Percentiles rank a stretch among this genome's conserved stretches.
These are phyloP conservation scores for Hevea brasiliensis DNA, from an alignment of 345 rosid genomes.

Conservation along the genomic window DNA sequence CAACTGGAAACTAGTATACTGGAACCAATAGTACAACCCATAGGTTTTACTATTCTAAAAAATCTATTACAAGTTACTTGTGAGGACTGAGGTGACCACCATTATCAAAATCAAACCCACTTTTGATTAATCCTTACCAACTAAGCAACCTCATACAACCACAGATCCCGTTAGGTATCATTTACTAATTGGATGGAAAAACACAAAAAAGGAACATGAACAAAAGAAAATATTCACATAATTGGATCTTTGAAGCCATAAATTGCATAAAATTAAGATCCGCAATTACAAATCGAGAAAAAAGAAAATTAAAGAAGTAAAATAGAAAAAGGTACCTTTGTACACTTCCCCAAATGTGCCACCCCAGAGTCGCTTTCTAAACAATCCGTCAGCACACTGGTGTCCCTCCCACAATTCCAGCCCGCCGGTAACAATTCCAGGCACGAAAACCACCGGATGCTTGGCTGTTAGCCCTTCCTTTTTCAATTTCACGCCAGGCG, in stretches of 20 bases:
- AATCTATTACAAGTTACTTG: not conserved
- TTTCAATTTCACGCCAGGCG: constrained; percentile 59
- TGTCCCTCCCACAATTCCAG: constrained; percentile 77
- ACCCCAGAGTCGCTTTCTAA: constrained; percentile 77
- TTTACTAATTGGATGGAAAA: not conserved
- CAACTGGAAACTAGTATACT: not conserved
- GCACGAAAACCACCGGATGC: constrained; percentile 73
- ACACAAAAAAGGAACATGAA: not conserved
- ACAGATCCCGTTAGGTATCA: not conserved
- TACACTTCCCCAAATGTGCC: constrained; percentile 69
- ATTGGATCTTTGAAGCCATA: not conserved
- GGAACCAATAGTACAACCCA: not conserved
- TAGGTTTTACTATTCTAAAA: not conserved
- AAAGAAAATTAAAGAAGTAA: not conserved
- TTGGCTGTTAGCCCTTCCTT: constrained; percentile 57
- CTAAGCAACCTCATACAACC: not conserved
- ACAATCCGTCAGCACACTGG: constrained; percentile 65
- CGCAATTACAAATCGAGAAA: not conserved
- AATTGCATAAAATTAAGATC: not conserved
- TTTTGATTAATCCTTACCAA: not conserved
- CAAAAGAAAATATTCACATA: not conserved
- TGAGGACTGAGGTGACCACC: not conserved
- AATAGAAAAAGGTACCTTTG: constrained; percentile 46
- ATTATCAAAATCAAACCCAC: not conserved
- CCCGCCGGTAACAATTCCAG: constrained; percentile 74